These are phyloP conservation scores for Pilatotrama ljubarskyi DNA, from an alignment of 768 basidiomycete species.

Conservation along the genomic window DNA sequence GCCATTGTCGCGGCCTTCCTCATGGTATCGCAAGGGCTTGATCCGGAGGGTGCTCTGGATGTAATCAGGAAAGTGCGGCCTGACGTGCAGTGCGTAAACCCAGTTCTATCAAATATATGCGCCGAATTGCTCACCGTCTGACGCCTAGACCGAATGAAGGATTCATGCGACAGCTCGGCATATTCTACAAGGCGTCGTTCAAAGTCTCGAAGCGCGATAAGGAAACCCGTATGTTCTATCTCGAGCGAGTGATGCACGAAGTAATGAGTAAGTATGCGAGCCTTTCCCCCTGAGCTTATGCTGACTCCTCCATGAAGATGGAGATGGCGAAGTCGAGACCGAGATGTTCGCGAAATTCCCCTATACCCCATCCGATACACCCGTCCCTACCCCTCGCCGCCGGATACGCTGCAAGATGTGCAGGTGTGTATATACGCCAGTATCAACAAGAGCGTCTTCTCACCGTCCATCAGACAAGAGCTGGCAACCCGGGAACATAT, in stretches of 20 bases:
- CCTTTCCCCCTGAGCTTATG: background rate
- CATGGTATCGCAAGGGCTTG: constrained; percentile 68
- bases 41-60: constrained; percentile 62
- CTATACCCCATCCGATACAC: constrained; percentile 60
- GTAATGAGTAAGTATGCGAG: constrained; percentile 65
- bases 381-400: constrained; percentile 56
- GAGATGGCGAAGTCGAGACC: constrained; percentile 66
- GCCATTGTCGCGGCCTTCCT: constrained; percentile 88
- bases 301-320: constrained; percentile 48
- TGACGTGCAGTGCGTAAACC: constrained; percentile 62
- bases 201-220: constrained; percentile 68
- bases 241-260: constrained; percentile 71
- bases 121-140: background rate
- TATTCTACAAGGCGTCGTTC: constrained; percentile 74
- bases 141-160: constrained; percentile 76
- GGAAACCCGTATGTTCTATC: constrained; percentile 77
- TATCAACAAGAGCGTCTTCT: background rate
- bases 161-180: constrained; percentile 76
- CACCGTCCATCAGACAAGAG: constrained; percentile 56
- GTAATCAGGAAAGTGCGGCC: constrained; percentile 69
- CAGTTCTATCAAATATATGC: background rate
- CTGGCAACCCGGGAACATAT: constrained; percentile 91
- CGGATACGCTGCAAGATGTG: constrained; percentile 93
- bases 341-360: constrained; percentile 81
- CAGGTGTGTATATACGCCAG: constrained; percentile 45